Evolutionary conservation across 805 yeast genomes (phyloP), one percentile per base, ranked within the genome.

Genomic region (Candida manassasensis): DNA sequence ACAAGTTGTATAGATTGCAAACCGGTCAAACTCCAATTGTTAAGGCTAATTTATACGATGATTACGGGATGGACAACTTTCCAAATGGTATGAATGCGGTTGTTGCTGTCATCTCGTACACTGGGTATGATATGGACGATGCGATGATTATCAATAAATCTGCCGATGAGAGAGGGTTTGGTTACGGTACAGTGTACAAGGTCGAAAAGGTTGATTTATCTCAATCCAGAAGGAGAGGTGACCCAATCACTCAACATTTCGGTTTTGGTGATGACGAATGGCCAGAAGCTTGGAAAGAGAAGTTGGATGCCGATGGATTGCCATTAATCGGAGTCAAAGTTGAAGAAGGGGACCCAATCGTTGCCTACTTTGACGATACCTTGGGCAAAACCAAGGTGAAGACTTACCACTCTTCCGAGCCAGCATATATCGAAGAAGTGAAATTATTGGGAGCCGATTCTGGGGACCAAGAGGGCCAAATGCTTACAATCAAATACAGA

Each of bases 61-160:
- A 88, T 26, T 93, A 89, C 55, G 98, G 97, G 29, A 81, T 93
- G 87, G 98, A 93, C 61, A 87, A 88, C 60, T 93, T 87, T 79
- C 98, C 98, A 47, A 93, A 93, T 57, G 98, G 98, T 58, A 87
- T 84, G 44, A 93, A 93, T 57, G 98, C 98, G 3, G 96, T 93
- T 41, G 98, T 93, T 44, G 98, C 98, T 0, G 98, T 93, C 49
- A 93, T 93, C 55, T 89, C 98, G 0, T 93, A 93, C 61, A 93
- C 98, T 1, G 98, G 98, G 50, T 93, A 93, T 57, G 98, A 93
- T 84, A 93, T 93, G 97, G 98, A 93, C 68, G 98, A 93, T 63
- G 98, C 98, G 57, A 90, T 93, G 97, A 93, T 93, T 53, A 77
- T 93, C 49, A 93, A 93, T 63, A 93, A 93, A 62, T 84, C 95